These are phyloP conservation scores for Globisporangium cylindrosporum DNA, from an alignment of 352 stramenopile species.

Conservation along the genomic window DNA sequence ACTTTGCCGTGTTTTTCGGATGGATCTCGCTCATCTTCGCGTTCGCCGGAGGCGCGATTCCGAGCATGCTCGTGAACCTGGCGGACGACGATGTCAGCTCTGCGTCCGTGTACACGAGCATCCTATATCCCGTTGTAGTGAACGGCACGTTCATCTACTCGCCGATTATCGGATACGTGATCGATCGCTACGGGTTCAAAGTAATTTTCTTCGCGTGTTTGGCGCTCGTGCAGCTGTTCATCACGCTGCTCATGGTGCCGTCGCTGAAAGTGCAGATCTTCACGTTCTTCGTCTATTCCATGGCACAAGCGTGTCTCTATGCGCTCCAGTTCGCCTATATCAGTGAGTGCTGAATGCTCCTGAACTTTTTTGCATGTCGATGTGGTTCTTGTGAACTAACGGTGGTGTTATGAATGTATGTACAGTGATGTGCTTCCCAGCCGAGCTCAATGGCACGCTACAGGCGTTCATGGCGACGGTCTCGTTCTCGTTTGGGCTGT, in stretches of 20 bases:
- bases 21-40: constrained; percentile 83
- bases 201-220: constrained; percentile 66
- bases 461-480: constrained; percentile 72
- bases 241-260: constrained; percentile 56
- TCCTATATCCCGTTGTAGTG: constrained; percentile 71
- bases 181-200: constrained; percentile 81
- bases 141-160: constrained; percentile 84
- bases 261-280: constrained; percentile 56
- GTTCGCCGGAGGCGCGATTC: constrained; percentile 72
- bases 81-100: constrained; percentile 25
- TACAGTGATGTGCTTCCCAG: constrained; percentile 80
- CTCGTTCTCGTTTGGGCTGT: constrained; percentile 61
- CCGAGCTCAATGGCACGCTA: constrained; percentile 71
- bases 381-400: constrained; percentile 1
- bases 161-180: constrained; percentile 64
- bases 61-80: constrained; percentile 53
- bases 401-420: neutral
- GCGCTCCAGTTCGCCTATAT: constrained; percentile 85
- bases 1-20: constrained; percentile 74
- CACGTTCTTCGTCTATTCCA: constrained; percentile 71
- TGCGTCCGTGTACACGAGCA: constrained; percentile 56
- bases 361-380: neutral
- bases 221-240: constrained; percentile 62
- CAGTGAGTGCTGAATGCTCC: constrained; percentile 36
- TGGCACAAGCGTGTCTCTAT: constrained; percentile 76